Evolutionary conservation across 257 asterid species (phyloP), one percentile per base, ranked within the genome.

Genomic region (Cruciata laevipes): DNA sequence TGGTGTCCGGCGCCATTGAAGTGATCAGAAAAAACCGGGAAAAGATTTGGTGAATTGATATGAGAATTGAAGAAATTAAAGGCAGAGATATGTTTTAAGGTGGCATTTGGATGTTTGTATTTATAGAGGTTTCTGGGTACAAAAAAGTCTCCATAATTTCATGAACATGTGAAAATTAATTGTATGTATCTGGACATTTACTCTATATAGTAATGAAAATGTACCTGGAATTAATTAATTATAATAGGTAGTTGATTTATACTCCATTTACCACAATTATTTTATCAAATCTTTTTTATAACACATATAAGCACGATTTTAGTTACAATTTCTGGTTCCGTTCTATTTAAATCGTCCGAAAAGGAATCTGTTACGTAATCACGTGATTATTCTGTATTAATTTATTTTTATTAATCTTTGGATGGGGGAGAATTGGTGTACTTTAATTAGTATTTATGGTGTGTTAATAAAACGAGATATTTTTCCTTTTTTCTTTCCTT

Each of bases 1-100:
- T 12, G 33, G 68, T 69, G 5, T 83, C 86, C 23, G n/a, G n/a
- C n/a, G 89, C 86, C 96, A 87, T 89, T 74, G 25, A 2, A 44
- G 11, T 5, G 52, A n/a, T n/a, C n/a, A n/a, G n/a, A 16, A 4
- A 0, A 51, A 51, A 47, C 4, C 0, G 55, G 24, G 57, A n/a
- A 9, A 53, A 11, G 17, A 12, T 12, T 42, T 6, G 60, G 13
- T 3, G 27, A 53, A 20, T 20, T 17, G 58, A 52, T 5, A 52
- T 5, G 58, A 52, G 12, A 52, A 52, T 18, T 7, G 24, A n/a
- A 7, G 58, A n/a, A 37, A 37, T 37, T 42, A n/a, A n/a, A 5
- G 21, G 55, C 13, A 14, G 55, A 47, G 55, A 16, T 47, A 47
- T 16, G 55, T 47, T 47, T 47, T 47, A 8, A 47, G 55, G 55